Conservation (phyloP, 352 stramenopile genomes). For the Phytopythium cucurbitacearum region DNA sequence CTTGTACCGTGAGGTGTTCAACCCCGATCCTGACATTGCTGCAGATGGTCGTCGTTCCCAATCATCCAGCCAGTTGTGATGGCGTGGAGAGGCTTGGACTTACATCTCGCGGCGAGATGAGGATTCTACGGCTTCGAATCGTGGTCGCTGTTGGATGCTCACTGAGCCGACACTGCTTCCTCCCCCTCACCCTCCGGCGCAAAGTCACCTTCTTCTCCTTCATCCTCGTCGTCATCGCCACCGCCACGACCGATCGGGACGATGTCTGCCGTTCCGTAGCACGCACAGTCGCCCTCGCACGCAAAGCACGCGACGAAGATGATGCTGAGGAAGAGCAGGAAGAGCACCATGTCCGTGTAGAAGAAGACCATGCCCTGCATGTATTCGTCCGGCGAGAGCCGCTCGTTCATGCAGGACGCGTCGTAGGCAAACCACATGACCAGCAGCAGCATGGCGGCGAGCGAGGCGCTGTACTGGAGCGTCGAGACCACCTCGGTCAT, state of each 20-base stretch:
- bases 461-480: conserved; percentile 47
- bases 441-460: conserved; percentile 55
- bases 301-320: conserved; percentile 76
- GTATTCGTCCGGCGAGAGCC: conserved; percentile 72
- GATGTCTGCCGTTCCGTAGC: conserved; percentile 69
- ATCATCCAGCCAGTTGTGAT: no score
- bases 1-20: no score
- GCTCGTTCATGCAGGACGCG: conserved; percentile 73
- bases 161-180: neutral
- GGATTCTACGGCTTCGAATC: no score
- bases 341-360: conserved; percentile 82
- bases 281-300: conserved; percentile 70
- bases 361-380: conserved; percentile 85
- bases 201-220: conserved; percentile 17
- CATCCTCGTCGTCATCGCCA: conserved; percentile 13
- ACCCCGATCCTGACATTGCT: no score
- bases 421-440: conserved; percentile 83
- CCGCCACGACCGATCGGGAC: conserved; percentile 34
- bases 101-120: no score
- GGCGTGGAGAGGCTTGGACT: no score
- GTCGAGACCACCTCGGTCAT: conserved; percentile 46
- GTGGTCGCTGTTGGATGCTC: no score
- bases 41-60: no score
- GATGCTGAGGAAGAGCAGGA: conserved; percentile 72
- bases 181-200: conserved; percentile 17